Base-by-base conservation (phyloP, 352 stramenopile species). In the Halophytophthora polymorphica region DNA sequence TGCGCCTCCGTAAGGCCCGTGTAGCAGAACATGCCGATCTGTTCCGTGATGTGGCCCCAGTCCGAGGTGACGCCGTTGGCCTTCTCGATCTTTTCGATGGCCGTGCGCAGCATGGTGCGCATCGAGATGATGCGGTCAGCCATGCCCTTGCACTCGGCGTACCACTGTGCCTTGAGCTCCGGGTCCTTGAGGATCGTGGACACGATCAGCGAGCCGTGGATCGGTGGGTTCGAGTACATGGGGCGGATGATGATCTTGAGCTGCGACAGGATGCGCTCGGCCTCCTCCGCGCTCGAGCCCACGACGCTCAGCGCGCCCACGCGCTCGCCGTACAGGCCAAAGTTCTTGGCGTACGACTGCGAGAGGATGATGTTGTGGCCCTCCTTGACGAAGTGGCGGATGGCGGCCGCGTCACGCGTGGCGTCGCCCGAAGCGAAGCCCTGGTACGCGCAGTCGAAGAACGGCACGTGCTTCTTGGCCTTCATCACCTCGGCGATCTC, bases 311-410 rank as follows among this genome's bases (percentile, higher is more conserved):
- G 77, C 23, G 96, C 91, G 42, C 98, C 98, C 21, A 99, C 90
- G 63, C 98, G 82, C 69, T 99, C 95, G 49, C 98, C 98, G 77
- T 99, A 99, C 11, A 99, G 86, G 53, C 98, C 98, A 71, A 99
- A 99, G 90, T 99, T 99, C 83, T 99, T 99, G 37, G 96, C 97
- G 74, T 99, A 99, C 64, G 89, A 98, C 84, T 99, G 97, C 33
- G 93, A 93, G 46, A 99, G 71, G 14, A 97, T 70, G 65, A 99
- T 84, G 54, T 97, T 92, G 80, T 99, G 96, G 28, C 98, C 98
- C 52, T 99, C 93, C 50, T 97, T 92, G 6, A 99, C 97, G 76
- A 99, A 99, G 59, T 98, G 85, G 36, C 97, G 88, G 52, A 99
- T 85, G 29, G 97, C 93, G 34, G 78, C 88, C 13, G 96, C 96